These are phyloP conservation scores for Wallacemonas collosoma DNA, from an alignment of 208 protist species.

Conservation along the genomic window DNA sequence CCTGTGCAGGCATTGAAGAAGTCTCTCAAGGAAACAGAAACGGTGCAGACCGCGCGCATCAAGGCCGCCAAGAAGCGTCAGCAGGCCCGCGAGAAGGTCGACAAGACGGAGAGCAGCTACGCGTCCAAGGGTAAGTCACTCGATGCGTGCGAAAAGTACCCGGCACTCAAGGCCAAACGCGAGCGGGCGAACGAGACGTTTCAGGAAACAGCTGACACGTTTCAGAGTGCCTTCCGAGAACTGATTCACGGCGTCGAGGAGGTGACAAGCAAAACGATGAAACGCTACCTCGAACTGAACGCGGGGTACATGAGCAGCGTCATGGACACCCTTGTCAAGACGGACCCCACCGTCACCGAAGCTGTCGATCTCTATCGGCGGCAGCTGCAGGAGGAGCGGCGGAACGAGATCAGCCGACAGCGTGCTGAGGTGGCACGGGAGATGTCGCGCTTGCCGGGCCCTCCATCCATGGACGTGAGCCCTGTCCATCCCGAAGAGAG, in stretches of 20 bases:
- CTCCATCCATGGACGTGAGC: slow-evolving; percentile 14
- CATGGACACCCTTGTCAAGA: slow-evolving; percentile 39
- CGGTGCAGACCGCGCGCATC: slow-evolving; percentile 23
- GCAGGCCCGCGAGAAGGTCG: slow-evolving; percentile 34
- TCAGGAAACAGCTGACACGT: slow-evolving; percentile 20
- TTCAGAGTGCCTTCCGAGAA: slow-evolving; percentile 31
- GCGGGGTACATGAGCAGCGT: slow-evolving; percentile 48
- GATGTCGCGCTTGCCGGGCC: background rate
- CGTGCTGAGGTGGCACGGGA: slow-evolving; percentile 5
- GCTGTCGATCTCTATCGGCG: slow-evolving; percentile 30
- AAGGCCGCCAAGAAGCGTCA: slow-evolving; percentile 29
- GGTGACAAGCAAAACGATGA: slow-evolving; percentile 34
- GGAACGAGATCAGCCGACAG: slow-evolving; percentile 19
- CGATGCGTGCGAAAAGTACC: slow-evolving; percentile 37
- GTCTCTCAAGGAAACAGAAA: slow-evolving; percentile 31
- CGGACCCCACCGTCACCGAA: slow-evolving; percentile 36
- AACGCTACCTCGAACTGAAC: slow-evolving; percentile 56
- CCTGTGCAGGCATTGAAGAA: slow-evolving; percentile 37
- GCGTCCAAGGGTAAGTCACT: slow-evolving; percentile 44
- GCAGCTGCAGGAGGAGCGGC: slow-evolving; percentile 19
- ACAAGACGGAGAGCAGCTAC: slow-evolving; percentile 50
- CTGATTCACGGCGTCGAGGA: slow-evolving; percentile 37
- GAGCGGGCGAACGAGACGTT: slow-evolving; percentile 25
- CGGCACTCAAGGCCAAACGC: slow-evolving; percentile 14
- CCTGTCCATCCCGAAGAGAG: background rate